These are phyloP conservation scores for Diaporthe sp. DNA, from an alignment of 2,329 filamentous ascomycete species.

Conservation along the genomic window DNA sequence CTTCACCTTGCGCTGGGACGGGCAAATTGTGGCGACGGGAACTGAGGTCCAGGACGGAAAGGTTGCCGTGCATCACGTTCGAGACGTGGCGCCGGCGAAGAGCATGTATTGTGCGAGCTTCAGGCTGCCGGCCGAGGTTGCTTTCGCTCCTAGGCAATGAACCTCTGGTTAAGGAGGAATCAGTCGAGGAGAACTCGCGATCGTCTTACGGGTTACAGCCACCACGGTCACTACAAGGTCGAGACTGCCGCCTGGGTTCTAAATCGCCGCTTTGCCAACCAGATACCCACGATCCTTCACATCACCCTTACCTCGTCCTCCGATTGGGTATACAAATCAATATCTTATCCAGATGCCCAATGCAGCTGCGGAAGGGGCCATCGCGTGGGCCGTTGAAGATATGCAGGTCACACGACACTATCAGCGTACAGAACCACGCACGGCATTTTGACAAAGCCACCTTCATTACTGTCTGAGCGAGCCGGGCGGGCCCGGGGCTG, in stretches of 20 bases:
- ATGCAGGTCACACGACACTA: constrained; percentile 33
- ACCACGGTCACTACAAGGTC: not conserved
- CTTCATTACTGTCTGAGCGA: not conserved
- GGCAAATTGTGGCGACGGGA: not conserved
- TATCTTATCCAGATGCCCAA: constrained; percentile 27
- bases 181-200: not conserved
- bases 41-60: constrained; percentile 60
- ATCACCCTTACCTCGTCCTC: not conserved
- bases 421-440: not conserved
- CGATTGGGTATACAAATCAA: constrained; percentile 8
- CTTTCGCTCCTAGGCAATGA: constrained; percentile 70
- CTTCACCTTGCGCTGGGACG: constrained; percentile 62
- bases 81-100: constrained; percentile 93
- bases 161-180: constrained; percentile 41
- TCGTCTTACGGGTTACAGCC: not conserved
- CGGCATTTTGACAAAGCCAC: constrained; percentile 15
- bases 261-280: not conserved
- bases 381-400: constrained; percentile 27
- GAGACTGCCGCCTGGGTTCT: not conserved
- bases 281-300: not conserved
- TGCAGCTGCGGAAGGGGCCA: constrained; percentile 10
- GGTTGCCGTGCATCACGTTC: constrained; percentile 76
- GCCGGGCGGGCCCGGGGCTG: not conserved
- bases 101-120: constrained; percentile 98
- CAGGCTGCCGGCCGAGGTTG: constrained; percentile 84